Evolutionary conservation across 306 rosid genomes (phyloP), one percentile per base, ranked within the genome.

Genomic region (Begonia fuchsioides): DNA sequence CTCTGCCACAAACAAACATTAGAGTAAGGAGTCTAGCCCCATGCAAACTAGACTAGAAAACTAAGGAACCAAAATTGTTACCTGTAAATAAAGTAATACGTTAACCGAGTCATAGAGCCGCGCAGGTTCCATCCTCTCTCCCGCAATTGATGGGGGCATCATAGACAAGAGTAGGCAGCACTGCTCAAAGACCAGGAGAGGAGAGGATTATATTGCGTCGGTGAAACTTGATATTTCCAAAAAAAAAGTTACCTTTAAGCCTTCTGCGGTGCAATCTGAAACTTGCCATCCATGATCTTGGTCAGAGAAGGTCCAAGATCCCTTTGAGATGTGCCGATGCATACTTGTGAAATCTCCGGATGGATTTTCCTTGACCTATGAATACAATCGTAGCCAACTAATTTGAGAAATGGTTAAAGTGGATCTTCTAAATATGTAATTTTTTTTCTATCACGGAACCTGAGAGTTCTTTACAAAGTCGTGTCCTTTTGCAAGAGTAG

Each of bases 241-340:
- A 1, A 41, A 41, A 10, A 41, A 11, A 15, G 2, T 17, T 61
- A 83, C 90, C 85, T 80, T 80, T 19, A 84, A 58, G 56, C 70
- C 81, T 50, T 84, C 94, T 7, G 94, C 86, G 5, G 94, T 80
- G 43, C 86, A 72, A 64, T 84, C 95, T 16, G 95, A 86, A 66
- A 76, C 76, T 65, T 81, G 88, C 95, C 93, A 86, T 62, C 93
- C 95, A 13, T 81, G 93, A 57, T 86, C 95, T 52, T 68, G 73
- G 46, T 86, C 86, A 9, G 95, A 86, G 55, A 81, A 81, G 18
- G 93, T 73, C 95, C 95, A 86, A 8, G 83, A 54, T 11, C 95
- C 95, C 63, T 81, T 86, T 10, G 88, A 86, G 47, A 72, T 86
- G 61, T 86, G 93, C 43, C 85, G 79, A 59, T 65, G 9, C 93